Percentiles rank a stretch among this genome's conserved stretches.
Evolutionary conservation across 2,329 filamentous ascomycete genomes (phyloP).

Genomic region (Colletotrichum abscissum): DNA sequence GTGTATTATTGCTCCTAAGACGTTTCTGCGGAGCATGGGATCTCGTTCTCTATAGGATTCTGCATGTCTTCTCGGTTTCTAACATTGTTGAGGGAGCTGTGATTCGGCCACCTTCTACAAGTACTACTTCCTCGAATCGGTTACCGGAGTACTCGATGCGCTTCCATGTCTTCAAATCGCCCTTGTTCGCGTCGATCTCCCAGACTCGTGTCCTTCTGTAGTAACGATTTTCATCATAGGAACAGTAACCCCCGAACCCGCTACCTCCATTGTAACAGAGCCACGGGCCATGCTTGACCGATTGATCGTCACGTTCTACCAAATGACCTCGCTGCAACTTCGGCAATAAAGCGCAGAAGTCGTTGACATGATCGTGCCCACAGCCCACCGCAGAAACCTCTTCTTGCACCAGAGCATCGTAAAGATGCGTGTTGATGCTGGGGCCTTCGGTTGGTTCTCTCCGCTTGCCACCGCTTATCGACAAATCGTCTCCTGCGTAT

Average conservation of each 20-base stretch:
- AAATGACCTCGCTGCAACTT: constrained; percentile 34
- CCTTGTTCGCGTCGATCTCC: constrained; percentile 41
- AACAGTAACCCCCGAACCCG: constrained; percentile 45
- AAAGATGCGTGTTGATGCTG: constrained; percentile 45
- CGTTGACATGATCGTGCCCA: constrained; percentile 47
- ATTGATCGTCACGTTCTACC: constrained; percentile 35
- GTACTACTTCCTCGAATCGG: constrained; percentile 46
- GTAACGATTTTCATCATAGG: constrained; percentile 42
- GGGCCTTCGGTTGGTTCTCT: constrained; percentile 44
- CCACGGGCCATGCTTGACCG: constrained; percentile 40
- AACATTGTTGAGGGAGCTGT: neutral
- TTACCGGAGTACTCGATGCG: constrained; percentile 43
- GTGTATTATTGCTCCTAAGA: neutral
- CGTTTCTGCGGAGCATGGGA: neutral
- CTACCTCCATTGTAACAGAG: constrained; percentile 44
- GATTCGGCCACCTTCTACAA: constrained; percentile 41
- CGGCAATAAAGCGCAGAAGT: constrained; percentile 46
- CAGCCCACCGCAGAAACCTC: constrained; percentile 43
- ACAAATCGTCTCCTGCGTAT: constrained; percentile 41
- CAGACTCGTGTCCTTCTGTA: constrained; percentile 44
- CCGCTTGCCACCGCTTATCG: constrained; percentile 40
- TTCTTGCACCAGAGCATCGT: constrained; percentile 43
- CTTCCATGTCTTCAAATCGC: constrained; percentile 42
- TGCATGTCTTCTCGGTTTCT: neutral
- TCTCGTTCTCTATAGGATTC: neutral